Conservation (phyloP, 139 green algal species). For the Tetradesmus lagerheimii region DNA sequence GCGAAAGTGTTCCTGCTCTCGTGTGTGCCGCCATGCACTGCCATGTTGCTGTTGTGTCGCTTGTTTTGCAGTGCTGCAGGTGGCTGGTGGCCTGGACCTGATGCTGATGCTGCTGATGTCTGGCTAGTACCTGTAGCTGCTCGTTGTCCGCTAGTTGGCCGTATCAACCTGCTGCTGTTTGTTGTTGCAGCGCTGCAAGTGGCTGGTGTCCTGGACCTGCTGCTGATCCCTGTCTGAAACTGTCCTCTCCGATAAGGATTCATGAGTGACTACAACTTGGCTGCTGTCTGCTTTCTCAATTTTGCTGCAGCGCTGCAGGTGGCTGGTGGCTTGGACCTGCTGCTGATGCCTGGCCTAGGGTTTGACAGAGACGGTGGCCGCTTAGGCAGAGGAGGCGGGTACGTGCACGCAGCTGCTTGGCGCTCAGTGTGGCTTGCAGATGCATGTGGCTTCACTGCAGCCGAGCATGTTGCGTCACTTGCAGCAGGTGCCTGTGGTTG, state of each 20-base stretch:
- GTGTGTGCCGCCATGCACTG: too few relatives aligned
- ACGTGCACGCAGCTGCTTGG: constrained; percentile 28
- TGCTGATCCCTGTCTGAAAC: background rate
- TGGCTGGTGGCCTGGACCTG: background rate
- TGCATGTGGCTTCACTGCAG: background rate
- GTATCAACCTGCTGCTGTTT: background rate
- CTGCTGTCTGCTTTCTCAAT: background rate
- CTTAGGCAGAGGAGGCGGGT: constrained; percentile 84
- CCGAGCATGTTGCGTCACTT: too few relatives aligned
- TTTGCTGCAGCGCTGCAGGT: constrained; percentile 1
- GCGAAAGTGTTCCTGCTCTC: too few relatives aligned
- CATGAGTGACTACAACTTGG: too few relatives aligned
- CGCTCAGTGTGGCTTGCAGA: too few relatives aligned
- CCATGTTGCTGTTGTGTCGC: too few relatives aligned
- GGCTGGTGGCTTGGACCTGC: constrained; percentile 65
- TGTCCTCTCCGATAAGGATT: too few relatives aligned
- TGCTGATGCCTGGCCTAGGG: constrained; percentile 86
- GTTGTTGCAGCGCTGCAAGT: too few relatives aligned
- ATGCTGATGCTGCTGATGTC: background rate
- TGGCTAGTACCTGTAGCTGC: background rate
- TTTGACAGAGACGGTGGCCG: constrained; percentile 74
- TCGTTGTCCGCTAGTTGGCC: background rate
- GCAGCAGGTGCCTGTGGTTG: too few relatives aligned
- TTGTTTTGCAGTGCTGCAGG: background rate
- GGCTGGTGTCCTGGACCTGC: too few relatives aligned